These are phyloP conservation scores for Taxawa tesnikishii DNA, from an alignment of 2,329 filamentous ascomycete species.

Conservation along the genomic window DNA sequence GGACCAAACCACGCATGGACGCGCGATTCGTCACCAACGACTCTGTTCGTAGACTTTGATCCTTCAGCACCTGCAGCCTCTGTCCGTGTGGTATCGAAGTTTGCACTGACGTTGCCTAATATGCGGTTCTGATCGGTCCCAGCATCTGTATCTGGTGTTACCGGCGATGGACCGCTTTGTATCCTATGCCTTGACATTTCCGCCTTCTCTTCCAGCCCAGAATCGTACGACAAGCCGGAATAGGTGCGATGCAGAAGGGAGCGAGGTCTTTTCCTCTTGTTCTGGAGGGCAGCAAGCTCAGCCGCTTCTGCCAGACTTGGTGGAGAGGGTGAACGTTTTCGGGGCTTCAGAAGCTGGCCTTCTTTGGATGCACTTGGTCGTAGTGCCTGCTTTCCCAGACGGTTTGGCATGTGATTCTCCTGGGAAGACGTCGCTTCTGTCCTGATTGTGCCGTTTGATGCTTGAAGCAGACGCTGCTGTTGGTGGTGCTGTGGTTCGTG, in stretches of 20 bases:
- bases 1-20: constrained; percentile 1
- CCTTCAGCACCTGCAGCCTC: too few relatives aligned
- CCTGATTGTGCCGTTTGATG: constrained; percentile 4
- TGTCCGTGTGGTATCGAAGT: too few relatives aligned
- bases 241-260: constrained; percentile 17
- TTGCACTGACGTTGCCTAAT: too few relatives aligned
- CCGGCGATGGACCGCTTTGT: constrained; percentile 10
- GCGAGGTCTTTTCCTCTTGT: constrained; percentile 38
- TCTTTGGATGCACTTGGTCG: neutral
- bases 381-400: neutral
- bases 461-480: constrained; percentile 7
- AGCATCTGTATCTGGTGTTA: constrained; percentile 21
- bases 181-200: neutral
- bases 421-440: constrained; percentile 2
- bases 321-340: constrained; percentile 5
- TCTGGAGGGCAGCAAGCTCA: constrained; percentile 35
- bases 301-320: constrained; percentile 42
- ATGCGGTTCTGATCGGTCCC: constrained; percentile 5
- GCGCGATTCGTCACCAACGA: neutral
- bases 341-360: neutral
- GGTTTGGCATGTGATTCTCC: constrained; percentile 1
- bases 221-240: constrained; percentile 5
- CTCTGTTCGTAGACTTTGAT: too few relatives aligned
- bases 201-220: neutral
- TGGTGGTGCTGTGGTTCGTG: constrained; percentile 6